Base-by-base conservation (phyloP, 2,329 filamentous ascomycete genomes). In the Paraphaeosphaeria sporulosa region DNA sequence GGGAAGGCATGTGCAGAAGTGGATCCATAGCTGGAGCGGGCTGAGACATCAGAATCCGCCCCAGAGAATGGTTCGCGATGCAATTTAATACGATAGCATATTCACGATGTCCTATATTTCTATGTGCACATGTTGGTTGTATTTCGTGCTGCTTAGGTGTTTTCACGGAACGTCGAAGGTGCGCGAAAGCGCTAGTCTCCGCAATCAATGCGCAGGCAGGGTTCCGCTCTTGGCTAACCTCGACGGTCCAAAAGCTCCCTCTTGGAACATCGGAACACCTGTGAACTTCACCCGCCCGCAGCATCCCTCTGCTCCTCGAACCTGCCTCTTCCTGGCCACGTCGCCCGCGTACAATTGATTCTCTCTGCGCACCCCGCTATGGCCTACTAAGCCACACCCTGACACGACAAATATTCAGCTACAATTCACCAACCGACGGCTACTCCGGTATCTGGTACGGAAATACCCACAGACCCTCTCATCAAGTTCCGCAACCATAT, bases 381-480 rank as follows among this genome's bases (percentile, higher is more conserved):
- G 60, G 51, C 47, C 32, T 59, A 42, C 43, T 62, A 36, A 58
- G 42, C 38, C 19, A 17, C n/a, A 49, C 47, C n/a, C 36, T 32
- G 40, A 50, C 5, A 34, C 44, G 7, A 30, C 32, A 25, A 38
- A 38, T 34, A 36, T 30, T 38, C 40, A 40, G 51, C 47, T 58
- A 19, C n/a, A 21, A 17, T 19, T 23, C n/a, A 23, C 19, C n/a
- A 7, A 27, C 12, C 27, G 15, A 40, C 44, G 40, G 44, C 53
- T 57, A 48, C 52, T 21, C 34, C 43, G 47, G 38, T 23, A 19
- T n/a, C 52, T 60, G 58, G 58, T 60, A 60, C 42, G 54, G 30
- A 25, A 30, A 30, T 27, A n/a, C 44, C 15, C 21, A 49, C 51
- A 23, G 17, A 17, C 43, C 49, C 25, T 15, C 23, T 15, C 15